Evolutionary conservation across 108 stramenopile genomes (phyloP).

Genomic region (Epipyxis sp.): DNA sequence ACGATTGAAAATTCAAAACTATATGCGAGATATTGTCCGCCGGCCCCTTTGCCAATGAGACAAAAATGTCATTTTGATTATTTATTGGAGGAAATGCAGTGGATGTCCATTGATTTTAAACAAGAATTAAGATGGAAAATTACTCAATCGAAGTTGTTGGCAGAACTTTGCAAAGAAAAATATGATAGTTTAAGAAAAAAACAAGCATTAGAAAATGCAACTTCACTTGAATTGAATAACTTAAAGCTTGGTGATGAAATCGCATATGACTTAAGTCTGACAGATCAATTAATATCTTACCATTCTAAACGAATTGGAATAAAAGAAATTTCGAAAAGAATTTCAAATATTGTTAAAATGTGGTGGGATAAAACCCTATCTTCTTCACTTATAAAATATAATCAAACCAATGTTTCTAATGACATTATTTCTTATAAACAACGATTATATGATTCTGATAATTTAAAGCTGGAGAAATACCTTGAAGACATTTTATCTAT

Average conservation of each 20-base stretch:
- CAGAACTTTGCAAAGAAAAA: slow-evolving; percentile 1
- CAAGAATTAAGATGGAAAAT: slow-evolving; percentile 12
- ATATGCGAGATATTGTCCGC: neutral
- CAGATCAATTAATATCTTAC: neutral
- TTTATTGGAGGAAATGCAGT: slow-evolving; percentile 13
- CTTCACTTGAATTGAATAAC: neutral
- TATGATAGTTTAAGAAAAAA: no score
- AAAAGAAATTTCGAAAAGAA: neutral
- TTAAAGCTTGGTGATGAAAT: neutral
- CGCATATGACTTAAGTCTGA: neutral
- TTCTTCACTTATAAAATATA: no score
- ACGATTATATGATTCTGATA: no score
- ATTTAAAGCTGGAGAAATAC: neutral
- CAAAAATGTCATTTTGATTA: slow-evolving; percentile 17
- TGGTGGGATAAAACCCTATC: neutral
- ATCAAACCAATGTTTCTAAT: no score
- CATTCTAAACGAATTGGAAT: neutral
- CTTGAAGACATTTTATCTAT: neutral
- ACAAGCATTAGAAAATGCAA: neutral
- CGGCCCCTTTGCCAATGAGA: neutral
- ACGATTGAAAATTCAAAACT: neutral
- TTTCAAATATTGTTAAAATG: neutral
- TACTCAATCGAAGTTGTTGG: neutral
- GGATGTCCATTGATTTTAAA: slow-evolving; percentile 2
- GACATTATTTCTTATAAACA: no score